Evolutionary conservation across 2,329 filamentous ascomycete species (phyloP).

Genomic region (Monosporascus sp.): DNA sequence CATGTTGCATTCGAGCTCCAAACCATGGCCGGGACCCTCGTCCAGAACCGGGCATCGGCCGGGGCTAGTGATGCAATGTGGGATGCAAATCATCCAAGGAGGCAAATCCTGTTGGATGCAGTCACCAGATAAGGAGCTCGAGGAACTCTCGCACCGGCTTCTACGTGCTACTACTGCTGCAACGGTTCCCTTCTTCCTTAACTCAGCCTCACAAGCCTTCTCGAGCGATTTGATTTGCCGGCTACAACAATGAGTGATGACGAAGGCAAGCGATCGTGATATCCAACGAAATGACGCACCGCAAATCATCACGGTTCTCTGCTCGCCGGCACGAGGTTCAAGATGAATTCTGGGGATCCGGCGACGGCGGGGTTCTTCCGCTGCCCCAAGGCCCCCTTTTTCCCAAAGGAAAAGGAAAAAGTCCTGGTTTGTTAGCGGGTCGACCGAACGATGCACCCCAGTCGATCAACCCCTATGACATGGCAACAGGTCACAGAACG

Average conservation of each 20-base stretch:
- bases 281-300: not conserved
- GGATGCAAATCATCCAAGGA: not conserved
- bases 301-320: not conserved
- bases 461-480: too few species aligned
- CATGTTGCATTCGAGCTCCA: not conserved
- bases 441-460: too few species aligned
- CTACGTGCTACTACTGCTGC: too few species aligned
- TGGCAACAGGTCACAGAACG: too few species aligned
- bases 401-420: too few species aligned
- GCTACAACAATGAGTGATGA: not conserved
- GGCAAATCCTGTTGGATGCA: too few species aligned
- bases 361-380: not conserved
- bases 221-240: too few species aligned
- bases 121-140: not conserved
- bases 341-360: not conserved
- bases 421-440: too few species aligned
- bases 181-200: too few species aligned
- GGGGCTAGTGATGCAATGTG: not conserved
- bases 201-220: too few species aligned
- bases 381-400: too few species aligned
- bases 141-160: too few species aligned
- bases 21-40: not conserved
- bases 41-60: not conserved
- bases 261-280: not conserved
- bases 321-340: not conserved